These are phyloP conservation scores for Alternaria sp. DNA, from an alignment of 2,329 filamentous ascomycete species.

Conservation along the genomic window DNA sequence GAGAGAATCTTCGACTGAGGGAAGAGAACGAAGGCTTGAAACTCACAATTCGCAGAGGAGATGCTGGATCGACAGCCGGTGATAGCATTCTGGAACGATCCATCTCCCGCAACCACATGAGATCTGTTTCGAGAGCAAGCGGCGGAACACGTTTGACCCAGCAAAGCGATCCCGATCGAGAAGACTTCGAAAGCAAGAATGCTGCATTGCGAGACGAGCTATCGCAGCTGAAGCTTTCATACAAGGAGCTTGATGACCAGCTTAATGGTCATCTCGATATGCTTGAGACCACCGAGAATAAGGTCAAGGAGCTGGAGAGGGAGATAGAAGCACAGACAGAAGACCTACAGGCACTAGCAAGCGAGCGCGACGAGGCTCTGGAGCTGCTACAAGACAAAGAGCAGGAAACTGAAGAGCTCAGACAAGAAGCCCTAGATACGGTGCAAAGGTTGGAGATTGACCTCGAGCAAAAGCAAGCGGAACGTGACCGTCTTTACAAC, in stretches of 20 bases:
- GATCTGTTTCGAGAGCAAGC: conserved; percentile 77
- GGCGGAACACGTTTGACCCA: conserved; percentile 62
- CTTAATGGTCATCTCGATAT: conserved; percentile 81
- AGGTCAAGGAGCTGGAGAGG: conserved; percentile 73
- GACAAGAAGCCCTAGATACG: conserved; percentile 65
- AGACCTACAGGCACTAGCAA: conserved; percentile 78
- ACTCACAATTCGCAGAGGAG: conserved; percentile 78
- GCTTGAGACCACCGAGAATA: conserved; percentile 68
- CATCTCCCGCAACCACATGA: conserved; percentile 79
- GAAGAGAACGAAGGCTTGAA: conserved; percentile 98
- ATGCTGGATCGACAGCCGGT: conserved; percentile 67
- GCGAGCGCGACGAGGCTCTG: conserved; percentile 85
- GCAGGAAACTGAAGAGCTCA: conserved; percentile 58
- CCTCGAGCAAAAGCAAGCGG: conserved; percentile 73
- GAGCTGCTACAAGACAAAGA: conserved; percentile 73
- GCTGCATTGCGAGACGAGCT: conserved; percentile 85
- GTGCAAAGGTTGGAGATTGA: conserved; percentile 67
- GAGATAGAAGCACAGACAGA: conserved; percentile 81
- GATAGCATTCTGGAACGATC: conserved; percentile 96
- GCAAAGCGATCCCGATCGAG: conserved; percentile 70
- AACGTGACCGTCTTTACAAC: conserved; percentile 71
- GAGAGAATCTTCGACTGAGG: conserved; percentile 92
- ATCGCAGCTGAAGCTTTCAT: conserved; percentile 84
- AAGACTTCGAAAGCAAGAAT: conserved; percentile 84
- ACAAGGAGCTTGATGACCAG: conserved; percentile 85